Conservation (phyloP, 1,284 basidiomycete genomes). For the Boletus semigastroideus region DNA sequence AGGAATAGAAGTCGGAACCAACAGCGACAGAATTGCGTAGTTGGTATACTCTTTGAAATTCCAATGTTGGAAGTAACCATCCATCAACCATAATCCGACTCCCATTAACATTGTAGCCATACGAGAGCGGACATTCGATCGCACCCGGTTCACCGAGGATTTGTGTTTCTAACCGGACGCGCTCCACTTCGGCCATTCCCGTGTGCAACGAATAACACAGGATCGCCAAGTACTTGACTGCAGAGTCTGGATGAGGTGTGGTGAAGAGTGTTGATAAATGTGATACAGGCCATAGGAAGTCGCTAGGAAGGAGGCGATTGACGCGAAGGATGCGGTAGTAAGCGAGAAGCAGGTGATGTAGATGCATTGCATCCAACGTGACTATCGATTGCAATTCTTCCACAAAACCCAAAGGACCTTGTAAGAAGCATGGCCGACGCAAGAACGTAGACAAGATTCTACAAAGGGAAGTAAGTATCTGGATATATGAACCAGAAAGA, state of each 20-base stretch:
- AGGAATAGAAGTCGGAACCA: slow-evolving; percentile 44
- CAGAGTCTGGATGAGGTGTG: slow-evolving; percentile 58
- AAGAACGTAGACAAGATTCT: slow-evolving; percentile 57
- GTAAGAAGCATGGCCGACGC: slow-evolving; percentile 39
- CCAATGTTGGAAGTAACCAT: slow-evolving; percentile 75
- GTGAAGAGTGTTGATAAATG: slow-evolving; percentile 60
- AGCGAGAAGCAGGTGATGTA: slow-evolving; percentile 72
- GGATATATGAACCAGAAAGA: slow-evolving; percentile 2
- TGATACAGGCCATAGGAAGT: slow-evolving; percentile 65
- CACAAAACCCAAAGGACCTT: slow-evolving; percentile 58
- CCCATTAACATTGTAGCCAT: slow-evolving; percentile 47
- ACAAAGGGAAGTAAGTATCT: slow-evolving; percentile 6
- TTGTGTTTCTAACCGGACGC: slow-evolving; percentile 61
- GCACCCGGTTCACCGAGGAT: slow-evolving; percentile 57
- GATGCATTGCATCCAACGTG: slow-evolving; percentile 39
- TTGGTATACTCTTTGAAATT: slow-evolving; percentile 60
- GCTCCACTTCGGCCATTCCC: slow-evolving; percentile 74
- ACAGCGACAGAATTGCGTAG: slow-evolving; percentile 49
- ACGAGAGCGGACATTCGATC: slow-evolving; percentile 58
- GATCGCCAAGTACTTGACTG: slow-evolving; percentile 70
- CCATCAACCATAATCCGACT: slow-evolving; percentile 55
- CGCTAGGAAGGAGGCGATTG: slow-evolving; percentile 64
- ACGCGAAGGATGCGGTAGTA: slow-evolving; percentile 79
- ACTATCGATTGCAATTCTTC: slow-evolving; percentile 29
- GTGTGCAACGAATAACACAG: slow-evolving; percentile 74